phyloP scores from a whole-genome alignment of 164 flowering plant genomes.

The Taxillus chinensis region DNA sequence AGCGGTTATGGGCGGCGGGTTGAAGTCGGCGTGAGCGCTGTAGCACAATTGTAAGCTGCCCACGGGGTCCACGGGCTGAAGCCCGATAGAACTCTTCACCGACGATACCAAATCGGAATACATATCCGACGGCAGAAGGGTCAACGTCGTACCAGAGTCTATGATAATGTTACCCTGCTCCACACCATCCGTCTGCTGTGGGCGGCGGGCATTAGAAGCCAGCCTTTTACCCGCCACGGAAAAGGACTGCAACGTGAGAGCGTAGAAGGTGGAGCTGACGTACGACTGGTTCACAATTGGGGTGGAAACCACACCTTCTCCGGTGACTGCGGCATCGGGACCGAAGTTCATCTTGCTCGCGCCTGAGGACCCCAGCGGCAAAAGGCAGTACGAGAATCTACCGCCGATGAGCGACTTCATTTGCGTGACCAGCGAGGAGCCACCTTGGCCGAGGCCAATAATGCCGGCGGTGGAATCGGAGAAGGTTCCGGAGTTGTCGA shows the following conservation, averaged over 20 bases:
- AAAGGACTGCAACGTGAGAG: no score
- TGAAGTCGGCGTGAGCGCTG: neutral
- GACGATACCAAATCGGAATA: no score
- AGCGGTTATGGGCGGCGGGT: conserved; percentile 14
- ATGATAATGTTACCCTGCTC: no score
- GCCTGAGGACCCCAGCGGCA: conserved; percentile 3
- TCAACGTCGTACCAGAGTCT: no score
- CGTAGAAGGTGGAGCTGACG: no score
- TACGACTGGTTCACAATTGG: neutral
- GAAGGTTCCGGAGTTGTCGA: conserved; percentile 30
- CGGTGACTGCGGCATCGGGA: conserved; percentile 3
- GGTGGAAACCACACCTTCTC: conserved; percentile 8
- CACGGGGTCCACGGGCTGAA: no score
- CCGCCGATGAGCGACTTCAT: conserved; percentile 22
- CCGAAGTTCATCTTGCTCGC: conserved; percentile 17
- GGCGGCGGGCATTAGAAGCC: no score
- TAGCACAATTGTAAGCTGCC: conserved; percentile 12
- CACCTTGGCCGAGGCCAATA: conserved; percentile 50
- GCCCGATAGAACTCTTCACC: no score
- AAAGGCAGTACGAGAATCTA: conserved; percentile 53
- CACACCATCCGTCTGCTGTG: no score
- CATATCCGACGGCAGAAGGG: no score
- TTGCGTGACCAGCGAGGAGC: conserved; percentile 31
- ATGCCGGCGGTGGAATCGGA: conserved; percentile 22
- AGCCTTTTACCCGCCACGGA: no score